Conservation (phyloP, 495 filamentous ascomycete species). For the Chaetomidium leptoderma region DNA sequence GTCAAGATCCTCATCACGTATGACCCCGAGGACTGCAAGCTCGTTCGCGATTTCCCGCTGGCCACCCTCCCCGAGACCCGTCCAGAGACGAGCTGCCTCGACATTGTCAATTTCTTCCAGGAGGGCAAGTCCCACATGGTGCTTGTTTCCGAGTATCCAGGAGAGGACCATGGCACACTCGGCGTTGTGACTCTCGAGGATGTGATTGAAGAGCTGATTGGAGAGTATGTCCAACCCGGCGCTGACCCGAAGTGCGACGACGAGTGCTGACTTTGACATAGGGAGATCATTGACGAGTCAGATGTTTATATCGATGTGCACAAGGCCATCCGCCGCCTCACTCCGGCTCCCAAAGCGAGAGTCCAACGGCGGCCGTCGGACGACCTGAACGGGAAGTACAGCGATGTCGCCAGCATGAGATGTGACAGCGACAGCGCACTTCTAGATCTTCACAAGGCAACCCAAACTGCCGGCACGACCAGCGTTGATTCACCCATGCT, state of each 20-base stretch:
- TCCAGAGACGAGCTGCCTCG: constrained; percentile 90
- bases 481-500: constrained; percentile 29
- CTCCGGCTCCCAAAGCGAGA: constrained; percentile 38
- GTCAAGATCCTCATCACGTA: constrained; percentile 99
- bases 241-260: not conserved
- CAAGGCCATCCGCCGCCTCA: constrained; percentile 80
- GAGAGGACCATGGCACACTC: constrained; percentile 80
- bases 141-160: constrained; percentile 83
- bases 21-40: constrained; percentile 84
- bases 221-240: constrained; percentile 66
- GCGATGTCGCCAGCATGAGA: constrained; percentile 14
- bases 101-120: constrained; percentile 99
- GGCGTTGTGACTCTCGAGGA: constrained; percentile 96
- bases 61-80: constrained; percentile 93
- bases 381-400: constrained; percentile 14
- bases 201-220: constrained; percentile 96
- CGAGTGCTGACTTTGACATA: constrained; percentile 25
- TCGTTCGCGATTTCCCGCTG: constrained; percentile 82
- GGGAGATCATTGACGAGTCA: constrained; percentile 77
- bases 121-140: constrained; percentile 99
- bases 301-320: constrained; percentile 96
- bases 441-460: constrained; percentile 9
- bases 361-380: constrained; percentile 26
- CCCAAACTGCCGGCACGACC: constrained; percentile 22
- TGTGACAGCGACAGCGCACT: constrained; percentile 14